phyloP scores from a whole-genome alignment of 805 yeast genomes.

The Kazachstania taianensis region DNA sequence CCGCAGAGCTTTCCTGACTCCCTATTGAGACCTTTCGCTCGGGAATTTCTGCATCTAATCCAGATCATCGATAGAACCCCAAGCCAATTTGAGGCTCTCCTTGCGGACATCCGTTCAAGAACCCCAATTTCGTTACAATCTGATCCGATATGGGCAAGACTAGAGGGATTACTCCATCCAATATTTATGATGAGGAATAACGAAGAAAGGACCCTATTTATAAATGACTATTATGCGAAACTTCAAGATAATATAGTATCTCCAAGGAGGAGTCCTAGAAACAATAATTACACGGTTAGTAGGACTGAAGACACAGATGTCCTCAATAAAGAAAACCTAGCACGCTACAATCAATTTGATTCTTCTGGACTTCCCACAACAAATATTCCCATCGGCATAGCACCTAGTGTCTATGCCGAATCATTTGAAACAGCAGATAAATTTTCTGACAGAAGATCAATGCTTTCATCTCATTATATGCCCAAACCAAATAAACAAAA shows the following conservation, averaged over 20 bases:
- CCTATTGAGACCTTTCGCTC: constrained; percentile 9
- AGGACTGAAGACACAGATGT: neutral
- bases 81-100: constrained; percentile 14
- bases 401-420: constrained; percentile 26
- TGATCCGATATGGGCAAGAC: constrained; percentile 15
- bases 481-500: constrained; percentile 5
- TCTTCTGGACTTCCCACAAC: constrained; percentile 11
- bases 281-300: no score
- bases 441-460: constrained; percentile 31
- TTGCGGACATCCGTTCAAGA: constrained; percentile 12
- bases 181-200: constrained; percentile 10
- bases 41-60: constrained; percentile 13
- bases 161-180: constrained; percentile 13
- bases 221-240: constrained; percentile 13
- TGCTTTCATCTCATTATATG: constrained; percentile 21
- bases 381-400: constrained; percentile 3
- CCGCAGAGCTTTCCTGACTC: constrained; percentile 17
- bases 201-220: constrained; percentile 16
- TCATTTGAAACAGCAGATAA: constrained; percentile 33
- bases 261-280: constrained; percentile 6
- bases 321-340: constrained; percentile 5
- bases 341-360: constrained; percentile 4
- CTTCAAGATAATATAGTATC: constrained; percentile 10
- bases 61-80: constrained; percentile 11
- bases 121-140: constrained; percentile 11